Evolutionary conservation across 2,329 filamentous ascomycete genomes (phyloP), one percentile per base, ranked within the genome.

Genomic region (Claviceps maximensis): DNA sequence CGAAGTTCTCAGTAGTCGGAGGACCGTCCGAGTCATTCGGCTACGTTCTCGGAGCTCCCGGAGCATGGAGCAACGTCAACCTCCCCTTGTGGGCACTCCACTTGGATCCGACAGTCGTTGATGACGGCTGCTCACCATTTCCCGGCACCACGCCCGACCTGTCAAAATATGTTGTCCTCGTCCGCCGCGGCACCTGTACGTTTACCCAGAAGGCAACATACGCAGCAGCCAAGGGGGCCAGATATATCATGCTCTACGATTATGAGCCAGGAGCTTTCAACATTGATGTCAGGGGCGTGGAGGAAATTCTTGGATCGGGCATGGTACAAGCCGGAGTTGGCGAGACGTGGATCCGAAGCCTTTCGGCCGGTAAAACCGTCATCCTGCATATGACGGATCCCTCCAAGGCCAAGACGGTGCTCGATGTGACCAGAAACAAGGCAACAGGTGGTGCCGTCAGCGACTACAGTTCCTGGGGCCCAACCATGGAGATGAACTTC

Each of bases 161-260:
- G 19, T 72, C 72, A 6, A 67, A 67, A 25, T 68, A 74, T 51
- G 71, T 82, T 47, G 76, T 79, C 4, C 71, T 82, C 4, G 66
- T 82, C 48, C 75, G 75, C 42, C 72, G 76, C 29, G 77, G 77
- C 52, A 72, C 64, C 31, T 82, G 78, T 61, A 70, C 70, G 1
- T 59, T 25, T 9, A 15, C 10, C 3, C 29, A 29, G 23, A 52
- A 53, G 36, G 50, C 40, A 6, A 23, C 19, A 1, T 50, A 55
- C 29, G 50, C 47, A 19, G 51, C 54, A 23, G 66, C 4, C 6
- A 71, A 71, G 46, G 81, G 81, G 9, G 82, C 78, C 49, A 74
- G 75, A 60, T 82, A 82, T 57, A 65, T 85, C 53, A 66, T 84
- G 59, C 69, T 82, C 59, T 84, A 83, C 65, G 83, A 83, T 69